Base-by-base conservation (phyloP, 176 grass and related monocot genomes). In the Juncus effusus region DNA sequence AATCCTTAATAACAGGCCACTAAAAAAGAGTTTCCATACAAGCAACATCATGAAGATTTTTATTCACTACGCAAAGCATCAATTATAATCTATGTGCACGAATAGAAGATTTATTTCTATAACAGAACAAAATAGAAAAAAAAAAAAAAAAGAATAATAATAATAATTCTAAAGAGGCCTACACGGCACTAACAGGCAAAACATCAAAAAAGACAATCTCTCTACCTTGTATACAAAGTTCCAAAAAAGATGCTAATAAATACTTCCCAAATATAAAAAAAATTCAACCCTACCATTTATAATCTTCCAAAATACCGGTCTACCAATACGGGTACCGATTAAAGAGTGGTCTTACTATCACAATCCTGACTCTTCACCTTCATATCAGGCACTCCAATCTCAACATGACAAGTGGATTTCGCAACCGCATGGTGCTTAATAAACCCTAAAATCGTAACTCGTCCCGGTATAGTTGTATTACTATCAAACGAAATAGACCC, bases 401-500 rank as follows among this genome's bases (percentile, higher is more conserved):
- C 80, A 37, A 99, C 65, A 63, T 54, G 80, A 74, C 94, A 93
- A 10, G 16, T 16, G 59, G 88, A 80, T 36, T 60, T 54, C 5
- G 78, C 78, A 63, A 62, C 78, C 3, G 81, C 78, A 42, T 63
- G 39, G 57, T 52, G 80, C 64, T 82, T 86, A 2, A 97, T 56
- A 73, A 99, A 61, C 6, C 88, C 83, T 2, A 93, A 80, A 16
- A 99, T 28, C 36, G 51, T 36, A 14, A 93, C 69, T 45, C 73
- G 56, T 5, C 85, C 94, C 13, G 73, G 69, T 55, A 99, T 62
- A 8, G 28, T 60, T 3, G 85, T 89, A 14, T 64, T 60, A 5
- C 88, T 45, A 60, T 87, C 83, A 75, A 93, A 81, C 57, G 60
- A 75, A 38, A 99, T 71, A 53, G 84, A 64, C 16, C 88, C 94